Evolutionary conservation across 2,329 filamentous ascomycete genomes (phyloP), one percentile per base, ranked within the genome.

Genomic region (Aspergillus sp.): DNA sequence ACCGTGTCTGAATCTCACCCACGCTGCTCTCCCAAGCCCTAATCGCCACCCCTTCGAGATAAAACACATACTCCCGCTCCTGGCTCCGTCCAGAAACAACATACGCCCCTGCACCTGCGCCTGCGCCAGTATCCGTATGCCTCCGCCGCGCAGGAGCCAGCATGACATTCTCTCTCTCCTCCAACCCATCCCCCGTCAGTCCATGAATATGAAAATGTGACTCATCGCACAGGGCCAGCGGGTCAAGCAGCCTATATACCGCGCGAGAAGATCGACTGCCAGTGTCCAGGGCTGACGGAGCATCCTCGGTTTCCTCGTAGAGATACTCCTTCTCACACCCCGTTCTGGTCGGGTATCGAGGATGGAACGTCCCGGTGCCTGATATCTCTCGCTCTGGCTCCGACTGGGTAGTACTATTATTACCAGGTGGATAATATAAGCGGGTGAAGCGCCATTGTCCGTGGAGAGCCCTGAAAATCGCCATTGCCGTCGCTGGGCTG

Each of bases 391-490:
- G 58, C 61, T 43, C 72, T 76, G 10, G 56, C 56, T 2, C 84
- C 63, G 8, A 15, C 12, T 2, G 28, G 20, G 24, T 22, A 6
- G 5, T 22, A 8, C 20, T 8, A n/a, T n/a, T n/a, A n/a, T n/a
- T n/a, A n/a, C n/a, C n/a, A n/a, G n/a, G n/a, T n/a, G n/a, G n/a
- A 12, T 68, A 66, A 1, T 78, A 69, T 32, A 72, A 68, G 12
- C 35, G 32, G 3, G 35, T 32, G 1, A 85, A 64, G 3, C 58
- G 69, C 83, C 83, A 89, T 3, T 66, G 64, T 5, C 83, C 83
- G 20, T 84, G 72, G 1, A 89, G 64, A 5, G 74, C 79, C 37
- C 80, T 65, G 51, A 86, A 89, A 1, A 83, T 72, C 4, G 79
- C 82, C 3, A 69, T 64, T 0, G 80, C 67, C 2, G 82, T 70